phyloP scores from a whole-genome alignment of 192 early-diverging fungal genomes.

The Funneliformis mosseae region DNA sequence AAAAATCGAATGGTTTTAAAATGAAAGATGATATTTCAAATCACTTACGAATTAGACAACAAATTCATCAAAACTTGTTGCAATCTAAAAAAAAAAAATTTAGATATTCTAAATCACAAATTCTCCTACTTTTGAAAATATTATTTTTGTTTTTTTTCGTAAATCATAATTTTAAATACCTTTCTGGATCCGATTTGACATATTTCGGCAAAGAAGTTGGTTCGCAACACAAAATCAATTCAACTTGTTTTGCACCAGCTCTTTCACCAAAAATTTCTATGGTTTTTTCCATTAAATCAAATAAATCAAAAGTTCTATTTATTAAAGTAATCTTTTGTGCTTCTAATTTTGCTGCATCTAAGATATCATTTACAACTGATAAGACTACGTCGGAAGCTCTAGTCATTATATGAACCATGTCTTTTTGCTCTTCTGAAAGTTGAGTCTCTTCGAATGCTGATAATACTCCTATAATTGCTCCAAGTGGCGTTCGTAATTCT shows the following conservation, averaged over 20 bases:
- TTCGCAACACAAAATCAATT: conserved; percentile 48
- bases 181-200: conserved; percentile 37
- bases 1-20: background rate
- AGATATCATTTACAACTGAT: conserved; percentile 46
- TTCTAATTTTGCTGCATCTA: conserved; percentile 49
- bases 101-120: conserved; percentile 6
- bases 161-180: conserved; percentile 5
- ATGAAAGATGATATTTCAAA: too few relatives aligned
- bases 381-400: conserved; percentile 48
- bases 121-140: too few relatives aligned
- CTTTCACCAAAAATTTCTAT: conserved; percentile 49
- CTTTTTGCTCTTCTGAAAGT: conserved; percentile 44
- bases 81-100: conserved; percentile 16
- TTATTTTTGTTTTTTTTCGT: too few relatives aligned
- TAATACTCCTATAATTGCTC: conserved; percentile 48
- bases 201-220: conserved; percentile 49
- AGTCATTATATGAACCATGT: conserved; percentile 52
- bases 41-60: conserved; percentile 50
- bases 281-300: conserved; percentile 45
- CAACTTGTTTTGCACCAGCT: conserved; percentile 42
- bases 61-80: conserved; percentile 55
- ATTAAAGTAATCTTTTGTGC: conserved; percentile 47
- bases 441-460: conserved; percentile 48
- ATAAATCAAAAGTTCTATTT: conserved; percentile 50
- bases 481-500: conserved; percentile 41